Conservation (phyloP, 2,329 filamentous ascomycete genomes). For the Cladosporium velox region DNA sequence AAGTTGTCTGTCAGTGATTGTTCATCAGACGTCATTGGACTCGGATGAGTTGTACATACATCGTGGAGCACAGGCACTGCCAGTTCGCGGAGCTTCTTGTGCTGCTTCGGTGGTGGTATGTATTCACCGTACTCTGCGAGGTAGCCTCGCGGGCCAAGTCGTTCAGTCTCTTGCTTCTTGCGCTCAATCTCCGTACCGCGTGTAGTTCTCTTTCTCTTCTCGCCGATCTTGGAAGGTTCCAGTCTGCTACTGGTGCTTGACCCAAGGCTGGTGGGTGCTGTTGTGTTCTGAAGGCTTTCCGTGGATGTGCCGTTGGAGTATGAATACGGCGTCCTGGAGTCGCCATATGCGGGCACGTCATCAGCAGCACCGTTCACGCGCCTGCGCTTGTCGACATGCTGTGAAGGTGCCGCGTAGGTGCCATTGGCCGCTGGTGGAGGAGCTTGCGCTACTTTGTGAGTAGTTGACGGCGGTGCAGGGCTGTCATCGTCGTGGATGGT, state of each 20-base stretch:
- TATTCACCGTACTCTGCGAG: slow-evolving; percentile 61
- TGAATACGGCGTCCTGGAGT: slow-evolving; percentile 67
- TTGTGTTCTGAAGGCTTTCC: slow-evolving; percentile 66
- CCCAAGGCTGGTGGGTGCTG: slow-evolving; percentile 75
- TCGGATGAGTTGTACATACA: slow-evolving; percentile 47
- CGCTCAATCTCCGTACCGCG: slow-evolving; percentile 32
- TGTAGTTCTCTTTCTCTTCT: slow-evolving; percentile 86
- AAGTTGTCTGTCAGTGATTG: neutral
- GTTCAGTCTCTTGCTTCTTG: slow-evolving; percentile 36
- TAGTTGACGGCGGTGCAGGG: slow-evolving; percentile 29
- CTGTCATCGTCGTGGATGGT: slow-evolving; percentile 54
- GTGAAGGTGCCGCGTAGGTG: slow-evolving; percentile 35
- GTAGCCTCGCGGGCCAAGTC: slow-evolving; percentile 34
- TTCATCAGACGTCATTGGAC: neutral
- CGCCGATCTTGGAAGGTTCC: slow-evolving; percentile 67
- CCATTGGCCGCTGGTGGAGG: slow-evolving; percentile 21
- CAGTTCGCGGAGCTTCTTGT: slow-evolving; percentile 77
- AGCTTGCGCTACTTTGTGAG: slow-evolving; percentile 17
- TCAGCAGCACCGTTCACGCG: slow-evolving; percentile 55
- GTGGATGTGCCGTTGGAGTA: slow-evolving; percentile 66
- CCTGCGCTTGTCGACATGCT: slow-evolving; percentile 71
- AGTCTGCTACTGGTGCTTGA: slow-evolving; percentile 67
- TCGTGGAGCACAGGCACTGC: slow-evolving; percentile 61
- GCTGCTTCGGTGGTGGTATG: slow-evolving; percentile 80
- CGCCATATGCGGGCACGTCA: slow-evolving; percentile 35